Evolutionary conservation across 306 rosid genomes (phyloP).

Genomic region (Cucumis cinereus): DNA sequence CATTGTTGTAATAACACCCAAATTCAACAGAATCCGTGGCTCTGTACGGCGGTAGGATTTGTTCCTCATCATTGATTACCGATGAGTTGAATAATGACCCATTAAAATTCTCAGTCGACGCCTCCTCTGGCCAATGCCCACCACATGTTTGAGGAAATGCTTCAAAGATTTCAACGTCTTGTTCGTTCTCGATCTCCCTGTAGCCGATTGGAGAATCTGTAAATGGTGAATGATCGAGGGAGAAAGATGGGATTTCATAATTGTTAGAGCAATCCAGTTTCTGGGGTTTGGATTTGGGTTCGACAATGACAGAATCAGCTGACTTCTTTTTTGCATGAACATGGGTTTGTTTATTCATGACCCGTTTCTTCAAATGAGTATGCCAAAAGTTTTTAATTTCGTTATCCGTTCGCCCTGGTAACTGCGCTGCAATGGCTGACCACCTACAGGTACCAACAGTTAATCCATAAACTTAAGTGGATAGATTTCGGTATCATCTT

Average conservation of each 20-base stretch:
- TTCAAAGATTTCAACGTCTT: slow-evolving; percentile 25
- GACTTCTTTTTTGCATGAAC: slow-evolving; percentile 7
- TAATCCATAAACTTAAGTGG: neutral
- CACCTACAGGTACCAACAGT: slow-evolving; percentile 38
- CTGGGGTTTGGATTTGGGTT: slow-evolving; percentile 26
- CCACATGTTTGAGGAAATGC: slow-evolving; percentile 37
- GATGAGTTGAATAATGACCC: slow-evolving; percentile 1
- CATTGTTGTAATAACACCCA: slow-evolving; percentile 4
- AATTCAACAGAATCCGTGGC: slow-evolving; percentile 15
- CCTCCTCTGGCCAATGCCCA: slow-evolving; percentile 57
- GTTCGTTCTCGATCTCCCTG: slow-evolving; percentile 22
- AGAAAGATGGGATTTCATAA: slow-evolving; percentile 18
- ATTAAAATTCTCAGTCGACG: slow-evolving; percentile 16
- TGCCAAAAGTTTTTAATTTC: slow-evolving; percentile 97
- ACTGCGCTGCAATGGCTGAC: slow-evolving; percentile 86
- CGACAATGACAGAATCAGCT: slow-evolving; percentile 21
- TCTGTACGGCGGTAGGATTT: slow-evolving; percentile 16
- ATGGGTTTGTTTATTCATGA: slow-evolving; percentile 5
- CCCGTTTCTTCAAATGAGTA: slow-evolving; percentile 82
- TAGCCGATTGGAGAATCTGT: slow-evolving; percentile 13
- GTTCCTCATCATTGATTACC: slow-evolving; percentile 16
- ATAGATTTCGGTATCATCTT: neutral
- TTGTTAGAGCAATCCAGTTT: slow-evolving; percentile 16
- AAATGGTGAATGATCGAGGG: slow-evolving; percentile 24
- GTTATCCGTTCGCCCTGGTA: slow-evolving; percentile 89